Percentiles rank a stretch among this genome's conserved stretches.
These are phyloP conservation scores for Suillus luteus DNA, from an alignment of 768 basidiomycete species.

Conservation along the genomic window DNA sequence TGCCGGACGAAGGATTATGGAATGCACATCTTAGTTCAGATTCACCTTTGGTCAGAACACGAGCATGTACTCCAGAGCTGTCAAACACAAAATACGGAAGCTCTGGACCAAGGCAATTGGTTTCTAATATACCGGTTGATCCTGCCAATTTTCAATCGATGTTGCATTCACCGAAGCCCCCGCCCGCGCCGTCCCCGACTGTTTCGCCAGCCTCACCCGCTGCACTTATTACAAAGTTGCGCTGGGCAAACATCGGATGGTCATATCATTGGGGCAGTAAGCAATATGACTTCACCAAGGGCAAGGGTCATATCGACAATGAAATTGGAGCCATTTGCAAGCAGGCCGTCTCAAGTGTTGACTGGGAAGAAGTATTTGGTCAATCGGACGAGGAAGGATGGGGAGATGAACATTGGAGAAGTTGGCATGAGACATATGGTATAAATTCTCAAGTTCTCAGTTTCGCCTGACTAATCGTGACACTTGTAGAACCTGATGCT, in stretches of 20 bases:
- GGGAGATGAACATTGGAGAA: conserved; percentile 65
- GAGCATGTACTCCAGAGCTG: conserved; percentile 24
- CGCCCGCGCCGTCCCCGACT: conserved; percentile 65
- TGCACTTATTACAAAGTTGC: conserved; percentile 69
- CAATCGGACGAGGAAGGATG: conserved; percentile 43
- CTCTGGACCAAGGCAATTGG: conserved; percentile 62
- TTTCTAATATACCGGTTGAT: conserved; percentile 73
- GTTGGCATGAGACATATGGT: conserved; percentile 85
- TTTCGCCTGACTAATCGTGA: conserved; percentile 10
- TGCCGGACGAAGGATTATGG: conserved; percentile 83
- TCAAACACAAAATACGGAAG: conserved; percentile 23
- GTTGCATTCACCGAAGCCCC: conserved; percentile 56
- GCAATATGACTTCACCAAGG: conserved; percentile 85
- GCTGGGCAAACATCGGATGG: conserved; percentile 97
- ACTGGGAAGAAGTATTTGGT: conserved; percentile 70
- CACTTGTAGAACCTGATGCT: conserved; percentile 79
- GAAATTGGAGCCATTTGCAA: conserved; percentile 61
- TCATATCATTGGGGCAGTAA: conserved; percentile 98
- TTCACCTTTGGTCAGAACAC: conserved; percentile 45
- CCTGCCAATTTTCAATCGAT: conserved; percentile 55
- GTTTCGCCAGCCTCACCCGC: conserved; percentile 51
- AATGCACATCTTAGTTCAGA: conserved; percentile 45
- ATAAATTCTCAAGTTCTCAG: conserved; percentile 12
- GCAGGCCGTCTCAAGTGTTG: conserved; percentile 58
- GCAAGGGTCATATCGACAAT: conserved; percentile 61